Evolutionary conservation across 169 alveolate genomes (phyloP).

Genomic region (Eimeria falciformis): DNA sequence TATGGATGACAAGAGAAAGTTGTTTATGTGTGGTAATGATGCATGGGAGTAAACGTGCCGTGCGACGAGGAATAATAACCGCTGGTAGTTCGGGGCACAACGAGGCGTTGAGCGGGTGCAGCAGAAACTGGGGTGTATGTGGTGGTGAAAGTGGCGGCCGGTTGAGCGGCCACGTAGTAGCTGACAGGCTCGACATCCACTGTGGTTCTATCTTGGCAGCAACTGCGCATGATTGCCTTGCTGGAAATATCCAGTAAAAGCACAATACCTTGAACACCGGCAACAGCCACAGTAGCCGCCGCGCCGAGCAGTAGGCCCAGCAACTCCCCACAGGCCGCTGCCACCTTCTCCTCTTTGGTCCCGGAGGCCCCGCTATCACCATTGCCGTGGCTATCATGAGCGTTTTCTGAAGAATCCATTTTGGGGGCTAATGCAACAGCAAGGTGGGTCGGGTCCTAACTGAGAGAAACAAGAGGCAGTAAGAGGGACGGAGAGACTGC

Average conservation of each 20-base stretch:
- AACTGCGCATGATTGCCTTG: background rate
- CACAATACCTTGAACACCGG: background rate
- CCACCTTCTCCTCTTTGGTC: background rate
- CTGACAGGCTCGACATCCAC: background rate
- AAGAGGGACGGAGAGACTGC: too few relatives aligned
- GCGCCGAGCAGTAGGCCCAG: background rate
- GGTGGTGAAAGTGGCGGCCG: background rate
- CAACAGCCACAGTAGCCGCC: background rate
- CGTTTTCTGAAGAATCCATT: too few relatives aligned
- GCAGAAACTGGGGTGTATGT: background rate
- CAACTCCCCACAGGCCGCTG: slow-evolving; percentile 1
- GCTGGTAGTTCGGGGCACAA: background rate
- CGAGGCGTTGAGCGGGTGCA: background rate
- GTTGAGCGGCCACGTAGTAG: background rate
- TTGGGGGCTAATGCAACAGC: too few relatives aligned
- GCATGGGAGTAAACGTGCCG: background rate
- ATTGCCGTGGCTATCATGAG: too few relatives aligned
- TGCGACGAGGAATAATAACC: background rate
- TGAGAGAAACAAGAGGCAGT: too few relatives aligned
- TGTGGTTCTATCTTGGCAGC: background rate
- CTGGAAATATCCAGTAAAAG: background rate
- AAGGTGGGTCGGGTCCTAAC: too few relatives aligned
- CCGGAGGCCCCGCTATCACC: too few relatives aligned
- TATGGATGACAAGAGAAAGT: too few relatives aligned
- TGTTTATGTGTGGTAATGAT: background rate